phyloP scores from a whole-genome alignment of 2,329 filamentous ascomycete genomes.

The Microdochium bolleyi region DNA sequence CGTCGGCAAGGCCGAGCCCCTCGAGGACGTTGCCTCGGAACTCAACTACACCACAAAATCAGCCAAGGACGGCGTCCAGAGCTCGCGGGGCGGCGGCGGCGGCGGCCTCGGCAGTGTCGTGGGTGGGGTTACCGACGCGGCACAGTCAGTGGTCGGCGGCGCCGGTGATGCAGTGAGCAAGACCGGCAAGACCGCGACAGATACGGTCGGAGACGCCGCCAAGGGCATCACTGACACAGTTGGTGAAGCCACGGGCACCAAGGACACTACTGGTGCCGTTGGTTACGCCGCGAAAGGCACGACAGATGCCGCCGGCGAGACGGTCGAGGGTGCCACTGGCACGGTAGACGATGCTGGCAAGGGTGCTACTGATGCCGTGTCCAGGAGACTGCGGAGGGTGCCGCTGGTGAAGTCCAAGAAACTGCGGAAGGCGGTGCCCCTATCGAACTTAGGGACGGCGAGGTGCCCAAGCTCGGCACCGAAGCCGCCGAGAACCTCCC shows the following conservation, averaged over 20 bases:
- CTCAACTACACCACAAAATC: constrained; percentile 20
- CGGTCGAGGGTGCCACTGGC: constrained; percentile 6
- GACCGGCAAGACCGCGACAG: constrained; percentile 11
- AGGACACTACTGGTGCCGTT: constrained; percentile 11
- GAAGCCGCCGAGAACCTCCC: constrained; percentile 6
- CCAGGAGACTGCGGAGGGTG: constrained; percentile 12
- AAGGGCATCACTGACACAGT: constrained; percentile 13
- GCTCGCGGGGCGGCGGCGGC: constrained; percentile 1
- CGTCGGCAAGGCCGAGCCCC: constrained; percentile 22
- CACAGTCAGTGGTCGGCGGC: constrained; percentile 10
- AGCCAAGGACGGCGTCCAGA: constrained; percentile 6
- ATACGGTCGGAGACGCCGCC: constrained; percentile 11
- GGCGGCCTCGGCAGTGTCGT: constrained; percentile 11
- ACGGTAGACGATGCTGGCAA: constrained; percentile 5
- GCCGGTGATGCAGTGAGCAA: constrained; percentile 12
- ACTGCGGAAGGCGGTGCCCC: constrained; percentile 21
- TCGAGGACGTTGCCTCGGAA: constrained; percentile 19
- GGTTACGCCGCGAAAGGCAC: constrained; percentile 11
- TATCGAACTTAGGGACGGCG: constrained; percentile 6
- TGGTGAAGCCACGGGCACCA: constrained; percentile 12
- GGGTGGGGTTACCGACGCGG: constrained; percentile 13
- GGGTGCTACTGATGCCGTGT: constrained; percentile 7
- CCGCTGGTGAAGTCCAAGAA: constrained; percentile 24
- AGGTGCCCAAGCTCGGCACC: not conserved
- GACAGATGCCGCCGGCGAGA: constrained; percentile 7